Percentiles rank a stretch among this genome's conserved stretches.
These are phyloP conservation scores for Phaffia australis DNA, from an alignment of 768 basidiomycete genomes.

Conservation along the genomic window DNA sequence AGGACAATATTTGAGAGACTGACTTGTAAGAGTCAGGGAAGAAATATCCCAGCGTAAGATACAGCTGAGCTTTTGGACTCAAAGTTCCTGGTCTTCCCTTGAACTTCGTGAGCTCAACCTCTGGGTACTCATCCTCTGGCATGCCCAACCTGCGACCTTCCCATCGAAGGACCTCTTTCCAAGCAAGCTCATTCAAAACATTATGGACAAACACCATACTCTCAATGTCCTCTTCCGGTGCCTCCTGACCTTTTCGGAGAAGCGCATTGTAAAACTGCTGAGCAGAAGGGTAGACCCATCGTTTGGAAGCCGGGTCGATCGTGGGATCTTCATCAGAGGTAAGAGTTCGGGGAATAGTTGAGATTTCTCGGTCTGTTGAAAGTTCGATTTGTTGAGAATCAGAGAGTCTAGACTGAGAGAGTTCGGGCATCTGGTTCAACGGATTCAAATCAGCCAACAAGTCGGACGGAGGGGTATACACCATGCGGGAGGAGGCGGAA, in stretches of 20 bases:
- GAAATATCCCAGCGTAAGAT: constrained; percentile 75
- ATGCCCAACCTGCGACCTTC: constrained; percentile 59
- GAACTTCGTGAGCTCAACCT: constrained; percentile 68
- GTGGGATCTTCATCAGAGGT: constrained; percentile 29
- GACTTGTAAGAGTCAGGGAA: constrained; percentile 85
- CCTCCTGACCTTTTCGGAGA: constrained; percentile 92
- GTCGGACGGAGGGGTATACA: neutral
- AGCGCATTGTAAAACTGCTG: constrained; percentile 98
- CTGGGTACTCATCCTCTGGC: constrained; percentile 37
- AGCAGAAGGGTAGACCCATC: constrained; percentile 92
- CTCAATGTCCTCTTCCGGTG: constrained; percentile 88
- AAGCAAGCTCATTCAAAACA: constrained; percentile 91
- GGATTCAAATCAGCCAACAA: constrained; percentile 47
- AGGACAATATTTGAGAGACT: constrained; percentile 32
- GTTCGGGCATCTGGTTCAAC: constrained; percentile 76
- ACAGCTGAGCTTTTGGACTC: constrained; percentile 85
- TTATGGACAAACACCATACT: constrained; percentile 98
- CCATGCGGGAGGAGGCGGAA: neutral
- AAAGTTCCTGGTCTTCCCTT: constrained; percentile 83
- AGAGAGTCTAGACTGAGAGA: constrained; percentile 54
- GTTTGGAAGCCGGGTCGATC: constrained; percentile 34
- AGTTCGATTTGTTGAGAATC: constrained; percentile 51
- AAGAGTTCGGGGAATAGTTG: constrained; percentile 66
- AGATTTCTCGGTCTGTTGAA: constrained; percentile 62
- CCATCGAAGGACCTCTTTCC: constrained; percentile 90